Base-by-base conservation (phyloP, 345 rosid species). In the Trapa bicornis region DNA sequence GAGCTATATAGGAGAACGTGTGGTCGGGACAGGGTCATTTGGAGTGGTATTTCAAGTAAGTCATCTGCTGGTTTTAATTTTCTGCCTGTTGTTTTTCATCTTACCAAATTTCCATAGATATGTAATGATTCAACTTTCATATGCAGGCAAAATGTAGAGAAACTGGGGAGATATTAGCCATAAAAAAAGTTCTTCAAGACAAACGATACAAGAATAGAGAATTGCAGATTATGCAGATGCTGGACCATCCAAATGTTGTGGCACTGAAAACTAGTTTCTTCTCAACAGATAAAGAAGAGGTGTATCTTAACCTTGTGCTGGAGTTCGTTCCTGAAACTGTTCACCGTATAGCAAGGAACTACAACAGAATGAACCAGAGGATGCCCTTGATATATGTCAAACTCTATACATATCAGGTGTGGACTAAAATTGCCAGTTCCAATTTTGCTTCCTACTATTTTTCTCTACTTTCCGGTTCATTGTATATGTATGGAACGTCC, bases 201-300 rank as follows among this genome's bases (percentile, higher is more conserved):
- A 94, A 88, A 77, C 87, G 97, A 72, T 94, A 94, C 80, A 94
- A 94, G 86, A 94, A 94, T 70, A 82, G 98, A 79, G 97, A 93
- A 71, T 76, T 93, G 52, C 95, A 88, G 83, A 91, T 88, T 37
- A 93, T 93, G 95, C 83, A 86, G 74, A 84, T 94, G 95, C 75
- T 94, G 77, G 78, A 91, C 75, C 97, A 94, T 84, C 97, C 91
- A 61, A 94, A 94, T 82, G 80, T 88, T 16, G 97, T 91, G 73
- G 78, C 83, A 64, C 96, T 90, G 62, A 88, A 89, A 78, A 94
- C 91, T 70, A 85, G 84, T 73, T 94, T 94, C 86, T 94, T 87
- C 75, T 94, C 97, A 11, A 90, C 99, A 6, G 92, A 94, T 79
- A 91, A 88, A 81, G 96, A 94, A 69, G 97, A 90, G 77, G 86